These are phyloP conservation scores for Chytridium lagenaria DNA, from an alignment of 371 early-diverging fungal species.

Conservation along the genomic window DNA sequence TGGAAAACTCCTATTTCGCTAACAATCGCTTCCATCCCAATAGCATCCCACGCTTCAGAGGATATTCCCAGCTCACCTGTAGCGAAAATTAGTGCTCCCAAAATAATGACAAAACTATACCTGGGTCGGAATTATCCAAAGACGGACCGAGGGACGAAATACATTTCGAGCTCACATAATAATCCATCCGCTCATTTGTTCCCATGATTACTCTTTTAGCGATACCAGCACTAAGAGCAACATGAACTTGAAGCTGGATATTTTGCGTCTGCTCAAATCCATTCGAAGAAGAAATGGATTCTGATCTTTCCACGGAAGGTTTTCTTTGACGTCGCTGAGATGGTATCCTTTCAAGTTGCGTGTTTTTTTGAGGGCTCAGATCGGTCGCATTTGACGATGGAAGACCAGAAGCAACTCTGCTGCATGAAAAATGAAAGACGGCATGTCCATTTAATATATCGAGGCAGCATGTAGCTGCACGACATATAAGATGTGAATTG, in stretches of 20 bases:
- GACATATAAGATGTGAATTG: not conserved
- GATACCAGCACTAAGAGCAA: not conserved
- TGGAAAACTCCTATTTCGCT: not conserved
- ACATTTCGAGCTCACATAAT: not conserved
- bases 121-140: not conserved
- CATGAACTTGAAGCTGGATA: not conserved
- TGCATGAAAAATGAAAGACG: not conserved
- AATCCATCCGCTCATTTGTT: not conserved
- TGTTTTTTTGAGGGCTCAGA: not conserved
- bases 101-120: not conserved
- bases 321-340: not conserved
- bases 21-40: not conserved
- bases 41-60: not conserved
- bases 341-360: not conserved
- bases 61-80: not conserved
- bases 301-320: not conserved
- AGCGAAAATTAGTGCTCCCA: not conserved
- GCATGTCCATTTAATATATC: not conserved
- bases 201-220: not conserved
- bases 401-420: not conserved
- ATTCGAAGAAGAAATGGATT: not conserved
- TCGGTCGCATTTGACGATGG: not conserved
- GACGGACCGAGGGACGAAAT: not conserved
- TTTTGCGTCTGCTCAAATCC: not conserved
- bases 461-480: constrained; percentile 4